Percentiles rank a stretch among this genome's conserved stretches.
Conservation (phyloP, 192 early-diverging fungal genomes). For the Phycomyces blakesleeanus region DNA sequence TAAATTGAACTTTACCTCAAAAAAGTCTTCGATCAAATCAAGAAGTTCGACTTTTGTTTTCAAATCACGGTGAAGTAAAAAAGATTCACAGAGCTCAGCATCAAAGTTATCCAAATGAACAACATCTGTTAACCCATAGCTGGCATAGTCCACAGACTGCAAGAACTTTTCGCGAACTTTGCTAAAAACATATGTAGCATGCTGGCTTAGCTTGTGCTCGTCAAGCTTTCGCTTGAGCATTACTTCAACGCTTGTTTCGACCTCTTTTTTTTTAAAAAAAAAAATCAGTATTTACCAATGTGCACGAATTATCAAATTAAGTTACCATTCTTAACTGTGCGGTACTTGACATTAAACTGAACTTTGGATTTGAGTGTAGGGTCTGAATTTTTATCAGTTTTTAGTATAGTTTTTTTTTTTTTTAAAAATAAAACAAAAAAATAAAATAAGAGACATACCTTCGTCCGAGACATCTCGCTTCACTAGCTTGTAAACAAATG, state of each 20-base stretch:
- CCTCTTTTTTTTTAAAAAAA: slow-evolving; percentile 36
- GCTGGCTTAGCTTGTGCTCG: slow-evolving; percentile 45
- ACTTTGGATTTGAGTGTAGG: slow-evolving; percentile 29
- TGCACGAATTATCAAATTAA: slow-evolving; percentile 29
- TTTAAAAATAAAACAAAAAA: too few relatives aligned
- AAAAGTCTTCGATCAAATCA: slow-evolving; percentile 49
- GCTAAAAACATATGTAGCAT: slow-evolving; percentile 39
- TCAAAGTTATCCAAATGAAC: slow-evolving; percentile 55
- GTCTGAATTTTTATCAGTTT: slow-evolving; percentile 8
- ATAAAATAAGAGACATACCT: slow-evolving; percentile 25
- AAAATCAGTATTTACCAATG: neutral
- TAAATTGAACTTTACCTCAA: slow-evolving; percentile 36
- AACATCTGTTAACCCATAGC: slow-evolving; percentile 56
- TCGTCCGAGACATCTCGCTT: slow-evolving; percentile 29
- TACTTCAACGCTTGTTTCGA: slow-evolving; percentile 42
- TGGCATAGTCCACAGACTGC: slow-evolving; percentile 49
- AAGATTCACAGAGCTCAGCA: slow-evolving; percentile 38
- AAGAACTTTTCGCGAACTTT: slow-evolving; percentile 48
- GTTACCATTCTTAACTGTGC: slow-evolving; percentile 47
- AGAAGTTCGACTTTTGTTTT: slow-evolving; percentile 49
- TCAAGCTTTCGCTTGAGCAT: slow-evolving; percentile 39
- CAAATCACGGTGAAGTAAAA: slow-evolving; percentile 46
- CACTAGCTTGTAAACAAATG: slow-evolving; percentile 54
- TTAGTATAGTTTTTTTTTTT: neutral
- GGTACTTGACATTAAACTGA: slow-evolving; percentile 51